Base-by-base conservation (phyloP, 495 filamentous ascomycete species). In the Talaromyces ruber region DNA sequence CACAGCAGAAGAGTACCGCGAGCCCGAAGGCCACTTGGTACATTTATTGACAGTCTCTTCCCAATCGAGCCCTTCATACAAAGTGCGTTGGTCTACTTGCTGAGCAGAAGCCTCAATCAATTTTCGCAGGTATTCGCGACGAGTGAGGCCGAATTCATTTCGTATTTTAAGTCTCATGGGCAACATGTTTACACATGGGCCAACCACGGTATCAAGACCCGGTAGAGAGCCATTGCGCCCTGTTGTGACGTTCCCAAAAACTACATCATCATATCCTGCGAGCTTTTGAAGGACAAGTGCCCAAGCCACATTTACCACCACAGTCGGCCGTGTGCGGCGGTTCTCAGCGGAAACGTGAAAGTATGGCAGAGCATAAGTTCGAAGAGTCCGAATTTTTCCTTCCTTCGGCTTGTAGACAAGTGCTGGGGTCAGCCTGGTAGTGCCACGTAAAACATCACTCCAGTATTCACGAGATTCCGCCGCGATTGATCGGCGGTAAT, bases 161-260 rank as follows among this genome's bases (percentile, higher is more conserved):
- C 12, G n/a, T 6, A 59, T 9, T 25, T 18, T 14, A 18, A 59
- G 34, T 29, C 58, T 59, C 22, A 80, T 74, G 4, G 80, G 80
- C 1, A 80, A 66, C 24, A 80, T 68, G 67, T 81, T 81, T 29
- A 81, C 61, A 63, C 80, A 83, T 3, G 71, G 72, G 0, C 77
- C 77, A 25, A 76, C 63, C 26, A 75, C 73, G 32, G 64, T 66
- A 14, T 75, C 77, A 16, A 81, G 63, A 22, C 39, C 30, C 25
- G 5, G 69, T 63, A 18, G 65, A 30, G 60, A 67, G 65, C 63
- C 63, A 18, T 26, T 52, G 14, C 76, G 66, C 24, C 74, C 74
- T 2, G 71, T 69, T 3, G 69, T 66, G 25, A 72, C 67, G 54
- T 76, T 70, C 4, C 81, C 81, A 63, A 84, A 45, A 7, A 74